Percentiles rank a stretch among this genome's conserved stretches.
Conservation (phyloP, 1,284 basidiomycete species). For the Athelia sp. region DNA sequence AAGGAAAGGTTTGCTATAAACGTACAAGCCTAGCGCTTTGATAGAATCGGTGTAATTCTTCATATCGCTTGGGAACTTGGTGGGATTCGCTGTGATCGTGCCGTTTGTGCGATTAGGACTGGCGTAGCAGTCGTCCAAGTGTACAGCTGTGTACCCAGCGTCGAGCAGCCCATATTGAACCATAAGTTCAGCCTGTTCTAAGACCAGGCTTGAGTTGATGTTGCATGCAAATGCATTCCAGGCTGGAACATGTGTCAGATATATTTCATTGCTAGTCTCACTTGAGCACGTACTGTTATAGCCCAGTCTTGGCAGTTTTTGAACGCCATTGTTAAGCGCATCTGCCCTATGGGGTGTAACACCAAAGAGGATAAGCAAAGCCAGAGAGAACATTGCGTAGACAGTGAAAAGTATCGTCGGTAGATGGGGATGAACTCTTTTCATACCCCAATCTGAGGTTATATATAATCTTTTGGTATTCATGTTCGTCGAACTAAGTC, state of each 20-base stretch:
- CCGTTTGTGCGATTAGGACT: constrained; percentile 26
- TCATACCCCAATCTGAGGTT: too few relatives aligned
- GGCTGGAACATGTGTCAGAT: constrained; percentile 13
- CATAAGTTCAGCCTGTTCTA: constrained; percentile 29
- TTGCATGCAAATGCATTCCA: constrained; percentile 32
- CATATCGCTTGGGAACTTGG: constrained; percentile 38
- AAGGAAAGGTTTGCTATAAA: constrained; percentile 5
- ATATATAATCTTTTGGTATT: too few relatives aligned
- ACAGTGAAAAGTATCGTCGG: too few relatives aligned
- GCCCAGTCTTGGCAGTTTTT: constrained; percentile 18
- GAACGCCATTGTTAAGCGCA: background rate
- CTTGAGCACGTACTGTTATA: constrained; percentile 25
- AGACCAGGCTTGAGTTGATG: constrained; percentile 29
- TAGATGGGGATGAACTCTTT: too few relatives aligned
- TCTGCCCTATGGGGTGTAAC: too few relatives aligned
- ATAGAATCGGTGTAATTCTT: constrained; percentile 38
- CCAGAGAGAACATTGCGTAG: too few relatives aligned
- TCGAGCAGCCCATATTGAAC: constrained; percentile 31
- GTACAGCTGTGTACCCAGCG: constrained; percentile 31
- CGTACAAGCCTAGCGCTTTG: constrained; percentile 43
- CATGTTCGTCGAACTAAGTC: too few relatives aligned
- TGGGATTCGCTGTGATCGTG: constrained; percentile 13
- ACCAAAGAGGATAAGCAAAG: too few relatives aligned
- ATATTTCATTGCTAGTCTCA: background rate
- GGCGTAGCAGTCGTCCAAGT: constrained; percentile 36